Evolutionary conservation across 2,329 filamentous ascomycete species (phyloP).

Genomic region (Neopestalotiopsis sp.): DNA sequence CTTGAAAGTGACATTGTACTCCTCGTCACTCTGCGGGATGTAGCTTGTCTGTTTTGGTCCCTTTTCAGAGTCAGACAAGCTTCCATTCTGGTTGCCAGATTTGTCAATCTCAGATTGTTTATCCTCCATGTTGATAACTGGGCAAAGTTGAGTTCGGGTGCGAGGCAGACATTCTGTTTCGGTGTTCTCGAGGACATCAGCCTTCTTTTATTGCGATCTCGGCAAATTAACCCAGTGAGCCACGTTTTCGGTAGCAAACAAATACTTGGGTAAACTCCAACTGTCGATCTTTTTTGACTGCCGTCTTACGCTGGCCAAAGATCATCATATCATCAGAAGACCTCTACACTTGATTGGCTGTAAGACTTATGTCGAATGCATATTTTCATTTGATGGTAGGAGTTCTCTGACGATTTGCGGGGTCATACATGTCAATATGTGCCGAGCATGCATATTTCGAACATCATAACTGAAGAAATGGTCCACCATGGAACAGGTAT

Average conservation of each 20-base stretch:
- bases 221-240: neutral
- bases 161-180: neutral
- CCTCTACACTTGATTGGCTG: neutral
- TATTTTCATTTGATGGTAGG: neutral
- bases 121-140: neutral
- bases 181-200: neutral
- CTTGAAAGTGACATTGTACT: slow-evolving; percentile 45
- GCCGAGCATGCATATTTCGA: neutral
- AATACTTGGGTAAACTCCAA: neutral
- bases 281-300: neutral
- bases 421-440: neutral
- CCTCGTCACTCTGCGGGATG: slow-evolving; percentile 37
- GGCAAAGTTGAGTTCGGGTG: neutral
- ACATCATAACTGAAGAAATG: neutral
- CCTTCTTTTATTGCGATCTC: neutral
- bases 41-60: slow-evolving; percentile 20
- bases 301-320: neutral
- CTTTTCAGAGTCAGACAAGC: slow-evolving; percentile 12
- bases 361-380: neutral
- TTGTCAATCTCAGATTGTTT: neutral
- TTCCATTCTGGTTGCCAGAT: neutral
- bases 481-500: neutral
- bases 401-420: neutral
- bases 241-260: neutral
- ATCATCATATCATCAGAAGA: neutral